Evolutionary conservation across 331 rosid genomes (phyloP).

Genomic region (Rhamnella rubrinervis): DNA sequence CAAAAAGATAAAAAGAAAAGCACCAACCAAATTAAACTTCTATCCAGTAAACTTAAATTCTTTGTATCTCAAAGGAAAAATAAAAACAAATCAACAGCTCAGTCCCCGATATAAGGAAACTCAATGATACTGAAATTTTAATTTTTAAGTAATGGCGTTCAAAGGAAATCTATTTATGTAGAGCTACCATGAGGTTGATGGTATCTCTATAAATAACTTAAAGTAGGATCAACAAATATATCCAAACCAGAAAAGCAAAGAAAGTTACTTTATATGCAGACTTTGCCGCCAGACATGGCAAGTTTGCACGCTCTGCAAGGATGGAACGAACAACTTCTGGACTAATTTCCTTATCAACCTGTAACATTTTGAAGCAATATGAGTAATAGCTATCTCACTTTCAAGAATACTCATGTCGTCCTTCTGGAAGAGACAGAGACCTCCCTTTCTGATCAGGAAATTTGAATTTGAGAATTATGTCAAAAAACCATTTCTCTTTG

Average conservation of each 20-base stretch:
- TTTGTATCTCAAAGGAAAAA: not conserved
- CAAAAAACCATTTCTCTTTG: too few species aligned
- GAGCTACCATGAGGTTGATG: not conserved
- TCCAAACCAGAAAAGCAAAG: conserved; percentile 7
- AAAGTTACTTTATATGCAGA: conserved; percentile 58
- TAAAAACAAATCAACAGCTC: not conserved
- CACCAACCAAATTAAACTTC: too few species aligned
- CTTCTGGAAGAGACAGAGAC: not conserved
- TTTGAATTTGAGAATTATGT: not conserved
- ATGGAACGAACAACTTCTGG: conserved; percentile 81
- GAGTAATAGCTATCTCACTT: conserved; percentile 13
- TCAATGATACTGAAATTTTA: not conserved
- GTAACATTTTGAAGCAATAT: conserved; percentile 15
- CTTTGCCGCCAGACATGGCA: conserved; percentile 74
- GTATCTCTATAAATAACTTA: not conserved
- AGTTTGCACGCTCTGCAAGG: conserved; percentile 74
- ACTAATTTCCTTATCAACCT: conserved; percentile 83
- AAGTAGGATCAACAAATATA: not conserved
- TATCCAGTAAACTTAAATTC: too few species aligned
- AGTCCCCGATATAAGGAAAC: too few species aligned
- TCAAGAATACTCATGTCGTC: not conserved
- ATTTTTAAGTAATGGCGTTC: not conserved
- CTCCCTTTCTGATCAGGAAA: not conserved
- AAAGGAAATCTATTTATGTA: not conserved
- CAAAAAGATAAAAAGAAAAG: too few species aligned